Evolutionary conservation across 106 monocot species (phyloP).

Genomic region (Allium cepa): DNA sequence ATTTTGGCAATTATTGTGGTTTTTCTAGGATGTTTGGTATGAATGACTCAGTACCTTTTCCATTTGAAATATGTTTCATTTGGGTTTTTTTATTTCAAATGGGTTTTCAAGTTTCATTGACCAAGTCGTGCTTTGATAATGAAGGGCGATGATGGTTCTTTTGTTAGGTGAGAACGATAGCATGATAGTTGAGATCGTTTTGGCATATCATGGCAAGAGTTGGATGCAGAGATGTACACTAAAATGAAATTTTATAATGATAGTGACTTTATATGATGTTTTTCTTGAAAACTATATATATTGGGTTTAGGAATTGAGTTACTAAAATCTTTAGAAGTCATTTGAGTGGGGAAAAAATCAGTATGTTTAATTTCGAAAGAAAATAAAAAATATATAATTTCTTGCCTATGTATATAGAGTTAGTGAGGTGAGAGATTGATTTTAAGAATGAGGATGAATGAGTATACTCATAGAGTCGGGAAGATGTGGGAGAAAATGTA

Average conservation of each 20-base stretch:
- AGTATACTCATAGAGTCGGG: no score
- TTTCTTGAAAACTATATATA: no score
- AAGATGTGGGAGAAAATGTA: no score
- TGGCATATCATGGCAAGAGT: background rate
- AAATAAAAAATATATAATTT: no score
- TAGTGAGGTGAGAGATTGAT: no score
- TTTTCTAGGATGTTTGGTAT: slow-evolving; percentile 40
- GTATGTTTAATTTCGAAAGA: no score
- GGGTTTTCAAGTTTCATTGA: background rate
- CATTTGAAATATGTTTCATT: slow-evolving; percentile 34
- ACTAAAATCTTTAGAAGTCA: no score
- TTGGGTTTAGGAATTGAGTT: no score
- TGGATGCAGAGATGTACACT: slow-evolving; percentile 1
- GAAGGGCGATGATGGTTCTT: background rate
- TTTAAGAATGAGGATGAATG: no score
- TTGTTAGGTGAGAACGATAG: background rate
- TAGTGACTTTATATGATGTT: background rate
- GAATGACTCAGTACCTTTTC: slow-evolving; percentile 19
- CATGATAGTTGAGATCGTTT: background rate
- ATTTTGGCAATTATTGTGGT: slow-evolving; percentile 25
- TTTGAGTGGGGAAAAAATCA: no score
- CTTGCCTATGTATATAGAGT: no score
- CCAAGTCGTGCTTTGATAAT: background rate
- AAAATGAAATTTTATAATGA: no score
- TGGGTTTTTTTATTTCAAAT: background rate